A percentile compares a stretch with the other conserved stretches of the same genome.
These are phyloP conservation scores for Marasmius tenuissimus DNA, from an alignment of 1,284 basidiomycete genomes.

Conservation along the genomic window DNA sequence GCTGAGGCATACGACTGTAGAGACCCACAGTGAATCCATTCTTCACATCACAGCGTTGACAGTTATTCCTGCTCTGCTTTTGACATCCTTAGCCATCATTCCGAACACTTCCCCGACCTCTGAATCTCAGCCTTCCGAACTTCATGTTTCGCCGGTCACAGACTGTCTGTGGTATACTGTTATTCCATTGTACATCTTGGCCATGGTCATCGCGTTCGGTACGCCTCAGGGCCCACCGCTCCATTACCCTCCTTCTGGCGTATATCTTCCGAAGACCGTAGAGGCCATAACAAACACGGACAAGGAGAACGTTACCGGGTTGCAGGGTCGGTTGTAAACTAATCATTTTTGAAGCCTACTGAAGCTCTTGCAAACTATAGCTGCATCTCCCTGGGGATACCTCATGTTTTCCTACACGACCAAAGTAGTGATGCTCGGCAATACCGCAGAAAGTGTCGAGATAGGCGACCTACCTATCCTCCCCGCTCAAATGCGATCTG, in stretches of 20 bases:
- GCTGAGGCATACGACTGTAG: slow-evolving; percentile 48
- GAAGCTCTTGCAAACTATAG: slow-evolving; percentile 15
- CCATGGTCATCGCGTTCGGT: slow-evolving; percentile 49
- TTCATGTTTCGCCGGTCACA: slow-evolving; percentile 17
- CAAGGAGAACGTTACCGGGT: slow-evolving; percentile 66
- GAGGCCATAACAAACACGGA: slow-evolving; percentile 53
- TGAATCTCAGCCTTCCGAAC: slow-evolving; percentile 11
- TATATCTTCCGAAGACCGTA: slow-evolving; percentile 75
- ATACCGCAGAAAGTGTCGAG: slow-evolving; percentile 71
- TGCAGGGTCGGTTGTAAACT: slow-evolving; percentile 39
- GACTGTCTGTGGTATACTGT: slow-evolving; percentile 47
- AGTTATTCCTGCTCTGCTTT: slow-evolving; percentile 49
- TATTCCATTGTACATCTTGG: slow-evolving; percentile 49
- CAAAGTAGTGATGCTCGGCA: slow-evolving; percentile 80
- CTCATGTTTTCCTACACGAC: slow-evolving; percentile 83
- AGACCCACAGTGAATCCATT: slow-evolving; percentile 60
- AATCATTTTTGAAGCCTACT: slow-evolving; percentile 14
- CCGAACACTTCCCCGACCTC: slow-evolving; percentile 41
- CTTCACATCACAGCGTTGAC: slow-evolving; percentile 67
- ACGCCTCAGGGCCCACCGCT: slow-evolving; percentile 74
- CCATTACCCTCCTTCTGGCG: slow-evolving; percentile 66
- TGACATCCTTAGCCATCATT: slow-evolving; percentile 53
- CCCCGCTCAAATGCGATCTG: slow-evolving; percentile 68
- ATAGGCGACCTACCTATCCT: slow-evolving; percentile 86
- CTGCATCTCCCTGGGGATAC: slow-evolving; percentile 56